A percentile compares a stretch with the other conserved stretches of the same genome.
These are phyloP conservation scores for Malus sieversii DNA, from an alignment of 306 rosid genomes.

Conservation along the genomic window DNA sequence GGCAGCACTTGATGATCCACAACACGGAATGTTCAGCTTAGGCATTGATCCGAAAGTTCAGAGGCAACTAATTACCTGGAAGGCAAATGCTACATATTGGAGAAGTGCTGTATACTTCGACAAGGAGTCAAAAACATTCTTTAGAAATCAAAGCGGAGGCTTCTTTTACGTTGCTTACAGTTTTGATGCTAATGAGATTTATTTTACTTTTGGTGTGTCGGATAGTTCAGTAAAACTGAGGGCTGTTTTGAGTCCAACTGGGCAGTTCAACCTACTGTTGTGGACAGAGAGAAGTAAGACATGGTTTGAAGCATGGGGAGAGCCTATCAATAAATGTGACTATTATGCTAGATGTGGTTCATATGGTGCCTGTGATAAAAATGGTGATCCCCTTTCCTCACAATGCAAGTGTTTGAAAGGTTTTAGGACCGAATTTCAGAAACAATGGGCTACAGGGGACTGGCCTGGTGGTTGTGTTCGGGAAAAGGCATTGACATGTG, in stretches of 20 bases:
- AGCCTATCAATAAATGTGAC: not conserved
- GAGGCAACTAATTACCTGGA: not conserved
- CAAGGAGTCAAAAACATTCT: not conserved
- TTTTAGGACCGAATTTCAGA: not conserved
- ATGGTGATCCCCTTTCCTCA: not conserved
- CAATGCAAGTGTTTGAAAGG: not conserved
- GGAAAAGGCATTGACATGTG: constrained; percentile 24
- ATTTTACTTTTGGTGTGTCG: not conserved
- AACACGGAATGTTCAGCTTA: not conserved
- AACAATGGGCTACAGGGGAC: not conserved
- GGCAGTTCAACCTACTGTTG: not conserved
- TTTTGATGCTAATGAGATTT: not conserved
- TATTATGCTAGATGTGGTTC: not conserved
- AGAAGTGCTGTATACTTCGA: not conserved
- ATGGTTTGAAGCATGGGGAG: not conserved
- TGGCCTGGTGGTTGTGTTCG: constrained; percentile 36
- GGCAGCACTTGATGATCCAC: not conserved
- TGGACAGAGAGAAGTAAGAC: not conserved
- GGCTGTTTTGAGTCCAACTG: not conserved
- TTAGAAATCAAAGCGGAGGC: not conserved
- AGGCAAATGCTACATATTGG: not conserved
- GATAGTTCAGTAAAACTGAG: not conserved
- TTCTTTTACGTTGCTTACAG: not conserved
- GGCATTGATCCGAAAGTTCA: not conserved
- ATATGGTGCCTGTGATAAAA: not conserved